These are phyloP conservation scores for Kitagawia praeruptora DNA, from an alignment of 129 eudicot genomes.

Conservation along the genomic window DNA sequence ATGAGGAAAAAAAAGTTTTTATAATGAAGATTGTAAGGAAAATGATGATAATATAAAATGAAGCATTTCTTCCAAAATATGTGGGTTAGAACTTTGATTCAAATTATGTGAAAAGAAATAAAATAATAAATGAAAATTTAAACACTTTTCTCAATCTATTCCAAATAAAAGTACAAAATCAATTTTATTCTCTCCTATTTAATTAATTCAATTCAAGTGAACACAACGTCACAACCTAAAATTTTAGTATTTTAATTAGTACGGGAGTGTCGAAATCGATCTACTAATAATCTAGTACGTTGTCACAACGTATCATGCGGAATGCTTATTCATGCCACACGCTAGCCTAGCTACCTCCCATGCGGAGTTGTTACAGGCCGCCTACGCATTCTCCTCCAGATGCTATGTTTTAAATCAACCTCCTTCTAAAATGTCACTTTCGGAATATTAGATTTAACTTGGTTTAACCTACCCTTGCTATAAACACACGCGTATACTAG, in stretches of 20 bases:
- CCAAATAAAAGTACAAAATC: too few relatives aligned
- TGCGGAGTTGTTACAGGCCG: background rate
- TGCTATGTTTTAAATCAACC: background rate
- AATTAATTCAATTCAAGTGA: too few relatives aligned
- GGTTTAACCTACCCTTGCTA: background rate
- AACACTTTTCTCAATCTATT: too few relatives aligned
- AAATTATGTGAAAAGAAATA: too few relatives aligned
- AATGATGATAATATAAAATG: too few relatives aligned
- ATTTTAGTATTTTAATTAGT: background rate
- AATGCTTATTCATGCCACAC: background rate
- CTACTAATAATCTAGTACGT: background rate
- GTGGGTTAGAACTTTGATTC: too few relatives aligned
- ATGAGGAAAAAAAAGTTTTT: too few relatives aligned
- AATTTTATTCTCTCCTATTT: too few relatives aligned
- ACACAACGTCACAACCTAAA: too few relatives aligned
- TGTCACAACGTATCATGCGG: constrained; percentile 1
- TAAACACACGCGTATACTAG: background rate
- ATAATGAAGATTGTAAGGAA: too few relatives aligned
- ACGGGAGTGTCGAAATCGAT: background rate
- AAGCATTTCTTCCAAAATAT: too few relatives aligned
- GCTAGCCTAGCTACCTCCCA: constrained; percentile 1
- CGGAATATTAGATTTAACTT: background rate
- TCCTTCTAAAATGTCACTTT: background rate
- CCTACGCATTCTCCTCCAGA: background rate
- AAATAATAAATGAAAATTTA: too few relatives aligned